Evolutionary conservation across 139 green algal genomes (phyloP).

Genomic region (Chlamydomonas sp.): DNA sequence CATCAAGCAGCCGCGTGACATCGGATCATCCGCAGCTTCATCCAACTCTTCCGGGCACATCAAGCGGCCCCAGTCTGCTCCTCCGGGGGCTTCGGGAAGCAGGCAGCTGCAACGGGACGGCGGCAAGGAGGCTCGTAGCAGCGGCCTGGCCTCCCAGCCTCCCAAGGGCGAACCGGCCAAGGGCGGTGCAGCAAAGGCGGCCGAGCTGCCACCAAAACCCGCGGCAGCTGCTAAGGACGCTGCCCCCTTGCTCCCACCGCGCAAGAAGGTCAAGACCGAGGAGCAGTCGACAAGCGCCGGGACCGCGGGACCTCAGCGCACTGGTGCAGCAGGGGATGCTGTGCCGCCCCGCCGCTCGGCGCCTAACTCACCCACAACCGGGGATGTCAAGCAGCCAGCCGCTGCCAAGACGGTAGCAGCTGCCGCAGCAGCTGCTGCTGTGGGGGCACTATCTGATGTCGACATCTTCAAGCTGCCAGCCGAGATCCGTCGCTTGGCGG

Average conservation of each 20-base stretch:
- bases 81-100: background rate
- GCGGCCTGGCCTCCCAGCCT: background rate
- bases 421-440: background rate
- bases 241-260: background rate
- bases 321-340: too few species aligned
- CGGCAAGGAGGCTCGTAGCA: background rate
- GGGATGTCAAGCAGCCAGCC: too few species aligned
- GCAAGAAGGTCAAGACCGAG: slow-evolving; percentile 28
- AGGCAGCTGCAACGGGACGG: background rate
- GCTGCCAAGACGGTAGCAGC: background rate
- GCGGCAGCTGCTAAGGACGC: background rate
- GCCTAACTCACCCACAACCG: too few species aligned
- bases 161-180: too few species aligned
- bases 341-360: too few species aligned
- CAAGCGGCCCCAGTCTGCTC: background rate
- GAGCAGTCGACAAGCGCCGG: background rate
- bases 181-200: too few species aligned
- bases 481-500: slow-evolving; percentile 55
- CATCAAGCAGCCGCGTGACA: background rate
- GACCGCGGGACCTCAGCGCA: too few species aligned
- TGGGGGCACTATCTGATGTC: background rate
- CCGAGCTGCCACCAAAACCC: too few species aligned
- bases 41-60: background rate
- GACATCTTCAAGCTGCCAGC: slow-evolving; percentile 45
- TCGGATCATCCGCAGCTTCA: background rate